Percentiles rank a stretch among this genome's conserved stretches.
phyloP scores from a whole-genome alignment of 768 basidiomycete genomes.

The button mushroom (Agaricus bisporus) region DNA sequence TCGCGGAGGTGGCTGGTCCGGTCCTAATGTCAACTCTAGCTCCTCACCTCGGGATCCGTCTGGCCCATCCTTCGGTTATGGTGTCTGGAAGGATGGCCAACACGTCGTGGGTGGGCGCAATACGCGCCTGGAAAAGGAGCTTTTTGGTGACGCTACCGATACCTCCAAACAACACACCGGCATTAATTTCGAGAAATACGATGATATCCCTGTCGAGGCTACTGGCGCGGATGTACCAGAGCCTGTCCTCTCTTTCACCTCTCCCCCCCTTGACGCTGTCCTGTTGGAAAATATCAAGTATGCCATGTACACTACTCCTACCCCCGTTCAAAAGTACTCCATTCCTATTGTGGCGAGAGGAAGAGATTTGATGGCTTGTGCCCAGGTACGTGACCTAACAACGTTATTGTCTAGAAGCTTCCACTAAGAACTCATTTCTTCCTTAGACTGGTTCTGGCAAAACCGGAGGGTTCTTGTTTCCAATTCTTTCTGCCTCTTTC shows the following conservation, averaged over 20 bases:
- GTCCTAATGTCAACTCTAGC: slow-evolving; percentile 30
- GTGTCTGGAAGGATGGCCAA: slow-evolving; percentile 84
- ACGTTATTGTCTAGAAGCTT: slow-evolving; percentile 13
- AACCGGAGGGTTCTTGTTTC: slow-evolving; percentile 98
- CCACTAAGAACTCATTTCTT: slow-evolving; percentile 11
- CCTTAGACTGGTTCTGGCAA: slow-evolving; percentile 96
- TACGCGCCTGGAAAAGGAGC: slow-evolving; percentile 88
- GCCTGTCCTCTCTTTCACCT: slow-evolving; percentile 81
- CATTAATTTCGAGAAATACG: slow-evolving; percentile 99
- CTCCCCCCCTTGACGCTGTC: slow-evolving; percentile 86
- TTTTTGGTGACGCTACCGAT: slow-evolving; percentile 87
- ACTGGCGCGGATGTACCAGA: slow-evolving; percentile 98
- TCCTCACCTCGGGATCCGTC: slow-evolving; percentile 20
- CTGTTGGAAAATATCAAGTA: slow-evolving; percentile 91
- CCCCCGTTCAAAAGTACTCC: slow-evolving; percentile 99
- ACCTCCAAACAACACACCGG: slow-evolving; percentile 89
- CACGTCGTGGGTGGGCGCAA: slow-evolving; percentile 85
- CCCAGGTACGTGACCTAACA: slow-evolving; percentile 52
- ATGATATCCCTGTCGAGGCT: slow-evolving; percentile 98
- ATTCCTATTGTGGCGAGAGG: slow-evolving; percentile 93
- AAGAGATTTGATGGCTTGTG: slow-evolving; percentile 92
- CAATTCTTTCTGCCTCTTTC: slow-evolving; percentile 94
- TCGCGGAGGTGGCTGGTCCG: slow-evolving; percentile 33
- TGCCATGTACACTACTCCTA: slow-evolving; percentile 92
- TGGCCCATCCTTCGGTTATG: slow-evolving; percentile 43